Percentiles rank a stretch among this genome's conserved stretches.
These are phyloP conservation scores for Fusarium beomiforme DNA, from an alignment of 2,329 filamentous ascomycete species.

Conservation along the genomic window DNA sequence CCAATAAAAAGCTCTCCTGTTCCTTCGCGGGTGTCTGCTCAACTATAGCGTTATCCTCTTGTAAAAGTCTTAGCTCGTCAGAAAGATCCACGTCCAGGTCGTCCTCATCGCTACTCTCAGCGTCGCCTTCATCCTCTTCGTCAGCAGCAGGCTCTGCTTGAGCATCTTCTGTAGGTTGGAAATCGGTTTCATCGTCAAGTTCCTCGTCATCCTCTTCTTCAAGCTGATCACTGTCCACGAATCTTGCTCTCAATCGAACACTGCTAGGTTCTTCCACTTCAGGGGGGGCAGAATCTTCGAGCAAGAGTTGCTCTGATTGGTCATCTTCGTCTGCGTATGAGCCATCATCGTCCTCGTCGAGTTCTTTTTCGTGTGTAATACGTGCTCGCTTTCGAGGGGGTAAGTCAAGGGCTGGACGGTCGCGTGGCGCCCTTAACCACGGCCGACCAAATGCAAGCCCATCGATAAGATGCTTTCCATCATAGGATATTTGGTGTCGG, in stretches of 20 bases:
- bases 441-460: slow-evolving; percentile 85
- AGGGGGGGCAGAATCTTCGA: slow-evolving; percentile 45
- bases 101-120: slow-evolving; percentile 20
- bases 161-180: background rate
- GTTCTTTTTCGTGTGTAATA: slow-evolving; percentile 56
- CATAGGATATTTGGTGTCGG: slow-evolving; percentile 80
- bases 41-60: slow-evolving; percentile 35
- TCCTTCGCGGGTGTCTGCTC: slow-evolving; percentile 15
- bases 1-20: slow-evolving; percentile 2
- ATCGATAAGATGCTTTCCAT: slow-evolving; percentile 85
- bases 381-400: slow-evolving; percentile 77
- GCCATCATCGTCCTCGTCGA: slow-evolving; percentile 49
- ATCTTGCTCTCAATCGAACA: slow-evolving; percentile 30
- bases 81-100: slow-evolving; percentile 26
- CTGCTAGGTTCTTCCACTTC: slow-evolving; percentile 25
- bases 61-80: slow-evolving; percentile 35
- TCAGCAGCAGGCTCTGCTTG: slow-evolving; percentile 10
- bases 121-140: slow-evolving; percentile 31
- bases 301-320: slow-evolving; percentile 40
- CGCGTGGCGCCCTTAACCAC: slow-evolving; percentile 66
- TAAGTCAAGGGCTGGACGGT: slow-evolving; percentile 74
- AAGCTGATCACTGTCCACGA: slow-evolving; percentile 34
- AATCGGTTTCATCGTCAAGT: slow-evolving; percentile 45
- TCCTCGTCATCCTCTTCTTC: slow-evolving; percentile 25
- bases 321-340: slow-evolving; percentile 48